Evolutionary conservation across 2,329 filamentous ascomycete genomes (phyloP).

Genomic region (Neobulgaria alba): DNA sequence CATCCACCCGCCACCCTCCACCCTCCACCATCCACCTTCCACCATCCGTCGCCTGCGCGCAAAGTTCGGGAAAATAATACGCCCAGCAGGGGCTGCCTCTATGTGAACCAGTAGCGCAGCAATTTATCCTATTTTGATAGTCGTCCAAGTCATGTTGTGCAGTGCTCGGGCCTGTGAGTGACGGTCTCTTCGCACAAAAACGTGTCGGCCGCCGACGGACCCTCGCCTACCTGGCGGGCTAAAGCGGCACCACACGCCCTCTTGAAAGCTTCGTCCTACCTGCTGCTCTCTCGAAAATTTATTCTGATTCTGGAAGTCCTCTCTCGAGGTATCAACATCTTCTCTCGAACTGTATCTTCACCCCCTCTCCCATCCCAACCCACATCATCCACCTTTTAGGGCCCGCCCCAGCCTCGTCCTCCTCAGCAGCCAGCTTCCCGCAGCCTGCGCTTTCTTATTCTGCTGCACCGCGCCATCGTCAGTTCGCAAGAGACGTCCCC

Average conservation of each 20-base stretch:
- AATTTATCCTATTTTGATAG: not conserved
- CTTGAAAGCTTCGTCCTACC: not conserved
- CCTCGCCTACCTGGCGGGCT: not conserved
- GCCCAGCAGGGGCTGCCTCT: not conserved
- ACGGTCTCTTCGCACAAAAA: not conserved
- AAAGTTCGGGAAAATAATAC: slow-evolving; percentile 1
- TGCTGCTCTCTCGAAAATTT: not conserved
- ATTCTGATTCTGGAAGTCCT: not conserved
- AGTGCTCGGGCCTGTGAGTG: not conserved
- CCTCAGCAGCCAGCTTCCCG: not conserved
- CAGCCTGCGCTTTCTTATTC: not conserved
- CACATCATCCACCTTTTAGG: not conserved
- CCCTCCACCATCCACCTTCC: no score
- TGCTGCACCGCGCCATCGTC: slow-evolving; percentile 6
- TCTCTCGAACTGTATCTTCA: not conserved
- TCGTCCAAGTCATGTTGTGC: not conserved
- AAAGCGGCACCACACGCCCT: not conserved
- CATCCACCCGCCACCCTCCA: no score
- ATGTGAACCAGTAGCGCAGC: not conserved
- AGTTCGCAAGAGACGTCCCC: slow-evolving; percentile 15
- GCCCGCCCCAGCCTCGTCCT: not conserved
- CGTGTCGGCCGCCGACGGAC: not conserved
- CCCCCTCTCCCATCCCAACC: not conserved
- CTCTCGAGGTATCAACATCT: not conserved
- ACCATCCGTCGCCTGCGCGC: no score